Evolutionary conservation across 768 basidiomycete species (phyloP).

Genomic region (Plicaturopsis crispa): DNA sequence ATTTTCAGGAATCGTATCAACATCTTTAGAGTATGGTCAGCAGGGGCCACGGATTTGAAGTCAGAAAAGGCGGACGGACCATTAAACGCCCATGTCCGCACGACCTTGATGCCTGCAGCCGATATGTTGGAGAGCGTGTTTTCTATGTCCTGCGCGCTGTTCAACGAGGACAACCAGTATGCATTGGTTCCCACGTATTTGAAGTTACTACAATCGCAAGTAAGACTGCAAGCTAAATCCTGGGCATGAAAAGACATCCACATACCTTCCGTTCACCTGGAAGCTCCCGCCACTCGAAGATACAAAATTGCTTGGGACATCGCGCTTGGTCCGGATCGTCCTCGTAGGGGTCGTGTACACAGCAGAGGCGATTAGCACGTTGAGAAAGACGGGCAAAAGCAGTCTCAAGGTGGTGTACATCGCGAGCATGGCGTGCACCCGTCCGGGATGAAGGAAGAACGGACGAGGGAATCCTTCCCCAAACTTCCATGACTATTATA

Average conservation of each 20-base stretch:
- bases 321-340: slow-evolving; percentile 22
- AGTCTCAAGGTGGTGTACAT: slow-evolving; percentile 25
- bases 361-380: slow-evolving; percentile 25
- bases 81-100: slow-evolving; percentile 70
- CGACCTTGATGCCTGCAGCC: slow-evolving; percentile 45
- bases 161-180: slow-evolving; percentile 58
- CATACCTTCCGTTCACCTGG: slow-evolving; percentile 46
- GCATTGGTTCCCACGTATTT: slow-evolving; percentile 50
- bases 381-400: slow-evolving; percentile 22
- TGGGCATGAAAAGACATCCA: background rate
- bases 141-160: slow-evolving; percentile 48
- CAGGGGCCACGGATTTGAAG: slow-evolving; percentile 1
- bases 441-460: no score
- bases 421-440: no score
- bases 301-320: slow-evolving; percentile 32
- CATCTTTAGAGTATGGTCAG: slow-evolving; percentile 28
- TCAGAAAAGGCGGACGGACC: slow-evolving; percentile 24
- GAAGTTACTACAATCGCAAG: slow-evolving; percentile 13
- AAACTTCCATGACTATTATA: no score
- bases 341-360: slow-evolving; percentile 24
- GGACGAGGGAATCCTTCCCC: no score
- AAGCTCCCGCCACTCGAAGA: slow-evolving; percentile 37
- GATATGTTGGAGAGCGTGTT: slow-evolving; percentile 51
- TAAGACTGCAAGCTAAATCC: background rate
- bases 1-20: slow-evolving; percentile 40